Base-by-base conservation (phyloP, 306 rosid genomes). In the Chamaecrista fasciculata region DNA sequence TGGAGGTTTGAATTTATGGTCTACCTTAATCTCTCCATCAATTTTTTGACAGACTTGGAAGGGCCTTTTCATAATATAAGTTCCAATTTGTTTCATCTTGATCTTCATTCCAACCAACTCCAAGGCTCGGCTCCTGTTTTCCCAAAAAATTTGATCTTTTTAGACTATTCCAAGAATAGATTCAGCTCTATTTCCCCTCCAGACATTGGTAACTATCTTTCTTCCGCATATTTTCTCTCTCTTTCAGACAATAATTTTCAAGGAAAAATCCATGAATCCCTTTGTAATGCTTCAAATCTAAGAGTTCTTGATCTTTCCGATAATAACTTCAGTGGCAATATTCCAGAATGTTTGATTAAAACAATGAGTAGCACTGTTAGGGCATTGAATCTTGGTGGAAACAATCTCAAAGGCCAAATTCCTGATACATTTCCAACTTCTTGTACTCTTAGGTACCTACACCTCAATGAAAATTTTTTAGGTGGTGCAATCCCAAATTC, bases 401-500 rank as follows among this genome's bases (percentile, higher is more conserved):
- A 48, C 24, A 20, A 7, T 0, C 11, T 46, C 23, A 46, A 46
- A 16, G 23, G 23, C 2, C 21, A 46, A 46, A 46, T 46, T 16
- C 0, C n/a, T 5, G 10, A 46, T 16, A 46, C 21, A 46, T 46
- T 46, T 46, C 6, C 51, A n/a, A 46, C 10, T 16, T 46, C 51
- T 5, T 80, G 80, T 19, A 1, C 0, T 16, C 1, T 75, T 1
- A 7, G 20, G 6, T 62, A 70, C 40, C 28, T 74, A 4, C 69
- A 44, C 26, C n/a, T 79, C 37, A 55, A 39, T 11, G 74, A 24
- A 23, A 81, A 76, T 58, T 1, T 0, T 0, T 12, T 81, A 0
- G 3, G 2, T 7, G 81, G 76, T 0, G 0, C 3, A 4, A 2
- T 81, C 23, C 84, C 81, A 19, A 31, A 8, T 33, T 71, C 78